These are phyloP conservation scores for Podaxis sp. DNA, from an alignment of 768 basidiomycete genomes.

Conservation along the genomic window DNA sequence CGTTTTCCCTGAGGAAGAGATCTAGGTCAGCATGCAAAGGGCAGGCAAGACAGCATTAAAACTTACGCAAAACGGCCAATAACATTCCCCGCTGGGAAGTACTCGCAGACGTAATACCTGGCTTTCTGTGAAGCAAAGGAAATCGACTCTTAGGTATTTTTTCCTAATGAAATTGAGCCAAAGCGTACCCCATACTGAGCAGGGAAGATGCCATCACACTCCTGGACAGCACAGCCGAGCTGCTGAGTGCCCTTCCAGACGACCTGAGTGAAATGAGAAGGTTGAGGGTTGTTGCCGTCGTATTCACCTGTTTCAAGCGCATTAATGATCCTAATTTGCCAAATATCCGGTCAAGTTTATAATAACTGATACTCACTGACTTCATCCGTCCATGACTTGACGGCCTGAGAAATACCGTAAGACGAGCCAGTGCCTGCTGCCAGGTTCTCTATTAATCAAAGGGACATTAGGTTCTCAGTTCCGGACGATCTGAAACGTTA, in stretches of 20 bases:
- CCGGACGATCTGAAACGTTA: not conserved
- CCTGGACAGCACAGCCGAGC: conserved; percentile 61
- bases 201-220: conserved; percentile 59
- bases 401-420: conserved; percentile 48
- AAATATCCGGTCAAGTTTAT: not conserved
- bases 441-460: conserved; percentile 55
- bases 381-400: conserved; percentile 70
- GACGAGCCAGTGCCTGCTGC: conserved; percentile 65
- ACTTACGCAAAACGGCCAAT: conserved; percentile 61
- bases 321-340: not conserved
- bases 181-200: conserved; percentile 52
- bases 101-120: conserved; percentile 70
- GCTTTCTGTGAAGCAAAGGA: conserved; percentile 39
- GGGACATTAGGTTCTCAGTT: not conserved
- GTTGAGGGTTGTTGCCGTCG: conserved; percentile 51
- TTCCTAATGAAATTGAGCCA: not conserved
- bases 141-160: conserved; percentile 5
- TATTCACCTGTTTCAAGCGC: conserved; percentile 45
- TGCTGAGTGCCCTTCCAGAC: conserved; percentile 71
- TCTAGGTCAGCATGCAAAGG: not conserved
- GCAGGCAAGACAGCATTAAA: not conserved
- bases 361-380: conserved; percentile 43
- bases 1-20: conserved; percentile 38
- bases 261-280: conserved; percentile 75
- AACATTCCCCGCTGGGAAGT: conserved; percentile 63